Evolutionary conservation across 192 early-diverging fungal genomes (phyloP), one percentile per base, ranked within the genome.

Genomic region (Podochytrium sp.): DNA sequence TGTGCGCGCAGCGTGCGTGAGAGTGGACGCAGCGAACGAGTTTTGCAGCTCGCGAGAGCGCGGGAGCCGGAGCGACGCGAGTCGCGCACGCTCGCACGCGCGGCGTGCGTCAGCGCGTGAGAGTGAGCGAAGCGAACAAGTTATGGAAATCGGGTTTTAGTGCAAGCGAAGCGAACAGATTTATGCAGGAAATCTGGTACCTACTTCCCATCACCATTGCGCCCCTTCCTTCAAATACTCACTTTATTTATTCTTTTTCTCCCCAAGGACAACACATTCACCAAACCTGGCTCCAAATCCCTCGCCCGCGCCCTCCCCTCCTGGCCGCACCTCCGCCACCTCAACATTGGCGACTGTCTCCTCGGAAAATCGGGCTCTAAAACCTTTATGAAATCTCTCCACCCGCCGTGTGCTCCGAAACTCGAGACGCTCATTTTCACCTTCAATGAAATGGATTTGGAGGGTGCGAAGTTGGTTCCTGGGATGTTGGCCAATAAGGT

Each of bases 181-280:
- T n/a, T n/a, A n/a, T n/a, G n/a, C n/a, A n/a, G n/a, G n/a, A n/a
- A n/a, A n/a, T n/a, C n/a, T n/a, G n/a, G n/a, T n/a, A n/a, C n/a
- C n/a, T n/a, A n/a, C n/a, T n/a, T n/a, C n/a, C n/a, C n/a, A n/a
- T n/a, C n/a, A n/a, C n/a, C n/a, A n/a, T n/a, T n/a, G n/a, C n/a
- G n/a, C n/a, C n/a, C n/a, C n/a, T n/a, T n/a, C n/a, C n/a, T n/a
- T n/a, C n/a, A n/a, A n/a, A n/a, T n/a, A n/a, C n/a, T n/a, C n/a
- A n/a, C n/a, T n/a, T n/a, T n/a, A n/a, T n/a, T n/a, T n/a, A n/a
- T n/a, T n/a, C n/a, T n/a, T n/a, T n/a, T n/a, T n/a, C n/a, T n/a
- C n/a, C n/a, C n/a, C 10, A 29, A 99, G 81, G 97, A 99, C 77
- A 99, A 99, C 81, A 99, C 97, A 0, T 96, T 99, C 63, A 96